phyloP scores from a whole-genome alignment of 2,329 filamentous ascomycete genomes.

The Apiospora aurea region DNA sequence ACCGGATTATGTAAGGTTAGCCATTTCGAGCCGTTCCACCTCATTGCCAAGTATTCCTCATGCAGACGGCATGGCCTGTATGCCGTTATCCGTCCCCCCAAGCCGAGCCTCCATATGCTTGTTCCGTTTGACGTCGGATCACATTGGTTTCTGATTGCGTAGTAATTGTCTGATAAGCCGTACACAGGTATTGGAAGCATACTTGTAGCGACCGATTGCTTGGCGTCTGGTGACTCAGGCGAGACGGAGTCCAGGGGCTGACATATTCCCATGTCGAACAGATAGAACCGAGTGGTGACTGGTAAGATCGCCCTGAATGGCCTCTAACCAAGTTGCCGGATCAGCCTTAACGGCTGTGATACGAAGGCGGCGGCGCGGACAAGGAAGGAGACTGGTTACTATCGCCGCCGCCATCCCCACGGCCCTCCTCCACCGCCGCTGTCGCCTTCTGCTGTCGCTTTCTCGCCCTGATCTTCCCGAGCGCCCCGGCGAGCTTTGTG shows the following conservation, averaged over 20 bases:
- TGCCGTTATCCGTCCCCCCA: neutral
- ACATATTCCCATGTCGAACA: neutral
- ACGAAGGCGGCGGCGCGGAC: neutral
- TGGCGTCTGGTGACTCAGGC: neutral
- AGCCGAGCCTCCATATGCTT: neutral
- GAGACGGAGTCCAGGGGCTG: neutral
- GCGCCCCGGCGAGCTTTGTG: neutral
- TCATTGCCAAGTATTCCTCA: neutral
- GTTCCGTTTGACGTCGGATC: neutral
- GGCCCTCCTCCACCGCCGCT: neutral
- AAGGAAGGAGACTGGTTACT: neutral
- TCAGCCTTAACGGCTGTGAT: neutral
- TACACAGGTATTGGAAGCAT: neutral
- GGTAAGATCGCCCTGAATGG: neutral
- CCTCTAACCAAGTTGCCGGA: neutral
- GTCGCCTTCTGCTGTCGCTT: neutral
- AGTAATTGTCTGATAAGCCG: neutral
- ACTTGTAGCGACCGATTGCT: neutral
- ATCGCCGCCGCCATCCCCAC: neutral
- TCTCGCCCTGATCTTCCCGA: neutral
- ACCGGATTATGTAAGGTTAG: slow-evolving; percentile 8
- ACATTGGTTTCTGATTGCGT: neutral
- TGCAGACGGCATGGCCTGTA: neutral
- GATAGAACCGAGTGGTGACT: neutral
- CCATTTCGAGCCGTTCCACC: neutral